Base-by-base conservation (phyloP, 495 filamentous ascomycete species). In the Aspergillus diversus region DNA sequence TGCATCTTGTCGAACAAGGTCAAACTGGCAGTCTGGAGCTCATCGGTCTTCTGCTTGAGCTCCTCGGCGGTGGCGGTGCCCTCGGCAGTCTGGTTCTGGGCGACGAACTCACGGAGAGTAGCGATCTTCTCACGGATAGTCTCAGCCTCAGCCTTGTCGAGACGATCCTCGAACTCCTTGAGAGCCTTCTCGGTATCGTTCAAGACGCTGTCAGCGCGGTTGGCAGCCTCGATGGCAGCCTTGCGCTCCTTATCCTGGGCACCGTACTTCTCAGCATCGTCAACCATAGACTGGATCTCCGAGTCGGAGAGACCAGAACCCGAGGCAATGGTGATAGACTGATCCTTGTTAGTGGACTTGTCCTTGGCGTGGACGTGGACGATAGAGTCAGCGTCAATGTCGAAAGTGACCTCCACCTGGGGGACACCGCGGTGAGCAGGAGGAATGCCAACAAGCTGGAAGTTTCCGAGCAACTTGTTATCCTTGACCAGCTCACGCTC, bases 1-100 rank as follows among this genome's bases (percentile, higher is more conserved):
- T 99, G 95, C 92, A 99, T 97, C 90, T 99, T 97, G 84, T 98
- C 95, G 79, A 99, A 99, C 67, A 98, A 87, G 77, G 89, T 96
- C 81, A 99, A 84, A 81, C 90, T 93, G 62, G 95, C 92, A 72
- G 88, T 91, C 81, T 98, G 96, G 69, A 99, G 88, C 79, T 97
- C 95, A 65, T 98, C 96, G 64, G 89, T 94, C 91, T 98, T 97
- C 82, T 90, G 88, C 89, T 98, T 99, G 73, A 99, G 84, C 75
- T 97, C 90, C 63, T 88, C 91, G 21, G 92, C 90, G 37, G 93
- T 95, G 66, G 90, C 84, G 61, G 83, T 85, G 69, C 88, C 86
- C 81, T 99, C 95, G 58, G 93, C 95, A 66, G 91, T 86, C 86
- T 98, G 95, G 82, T 85, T 96, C 91, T 96, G 92, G 81, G 85